A percentile compares a stretch with the other conserved stretches of the same genome.
These are phyloP conservation scores for Talaromyces sp. DNA, from an alignment of 2,329 filamentous ascomycete genomes.

Conservation along the genomic window DNA sequence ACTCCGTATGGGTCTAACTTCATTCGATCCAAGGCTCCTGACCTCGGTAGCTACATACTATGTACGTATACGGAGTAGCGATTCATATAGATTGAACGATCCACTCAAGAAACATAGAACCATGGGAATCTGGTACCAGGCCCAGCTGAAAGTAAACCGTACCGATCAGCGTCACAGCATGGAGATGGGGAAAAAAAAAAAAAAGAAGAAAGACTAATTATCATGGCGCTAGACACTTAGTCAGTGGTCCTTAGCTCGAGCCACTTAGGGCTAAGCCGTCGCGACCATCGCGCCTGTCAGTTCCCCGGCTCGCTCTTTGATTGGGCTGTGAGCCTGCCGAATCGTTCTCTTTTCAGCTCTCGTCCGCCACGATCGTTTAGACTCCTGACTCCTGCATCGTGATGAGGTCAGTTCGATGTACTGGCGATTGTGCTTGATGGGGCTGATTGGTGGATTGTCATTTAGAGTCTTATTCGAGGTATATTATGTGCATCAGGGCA, in stretches of 20 bases:
- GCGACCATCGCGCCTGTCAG: background rate
- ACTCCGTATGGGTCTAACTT: background rate
- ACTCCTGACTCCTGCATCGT: constrained; percentile 7
- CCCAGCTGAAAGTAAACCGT: background rate
- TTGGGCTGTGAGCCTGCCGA: background rate
- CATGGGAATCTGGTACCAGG: background rate
- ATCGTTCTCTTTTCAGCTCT: constrained; percentile 5
- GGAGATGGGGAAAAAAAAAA: background rate
- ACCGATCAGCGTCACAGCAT: background rate
- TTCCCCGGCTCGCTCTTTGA: background rate
- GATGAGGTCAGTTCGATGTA: background rate
- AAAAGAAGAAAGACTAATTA: background rate
- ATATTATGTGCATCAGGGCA: background rate
- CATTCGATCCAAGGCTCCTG: background rate
- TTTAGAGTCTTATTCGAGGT: background rate
- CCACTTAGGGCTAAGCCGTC: background rate
- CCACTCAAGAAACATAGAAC: background rate
- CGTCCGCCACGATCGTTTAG: background rate
- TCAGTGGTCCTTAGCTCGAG: background rate
- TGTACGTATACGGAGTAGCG: background rate
- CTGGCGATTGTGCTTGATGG: background rate
- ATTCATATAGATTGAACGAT: background rate
- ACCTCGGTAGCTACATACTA: background rate
- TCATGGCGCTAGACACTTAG: background rate
- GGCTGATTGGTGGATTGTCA: background rate